Conservation (phyloP, 208 protist genomes). For the Acanthamoeba healyi region DNA sequence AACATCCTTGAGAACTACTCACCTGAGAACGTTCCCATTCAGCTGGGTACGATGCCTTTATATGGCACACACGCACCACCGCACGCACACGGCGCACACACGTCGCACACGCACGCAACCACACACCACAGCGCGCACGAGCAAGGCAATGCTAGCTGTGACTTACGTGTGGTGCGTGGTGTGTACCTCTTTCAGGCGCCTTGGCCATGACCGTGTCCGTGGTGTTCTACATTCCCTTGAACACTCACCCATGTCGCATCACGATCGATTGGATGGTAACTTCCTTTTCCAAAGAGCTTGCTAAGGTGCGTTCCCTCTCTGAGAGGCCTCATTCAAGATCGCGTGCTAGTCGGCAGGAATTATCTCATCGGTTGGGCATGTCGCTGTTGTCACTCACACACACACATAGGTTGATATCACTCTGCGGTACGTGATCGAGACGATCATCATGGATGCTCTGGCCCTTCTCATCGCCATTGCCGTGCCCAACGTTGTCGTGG, state of each 20-base stretch:
- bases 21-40: slow-evolving; percentile 17
- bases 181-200: not conserved
- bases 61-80: too few species aligned
- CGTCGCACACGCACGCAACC: too few species aligned
- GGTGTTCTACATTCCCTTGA: slow-evolving; percentile 52
- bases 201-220: slow-evolving; percentile 47
- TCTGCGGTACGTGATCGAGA: slow-evolving; percentile 31
- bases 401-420: not conserved
- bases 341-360: not conserved
- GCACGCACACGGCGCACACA: not conserved
- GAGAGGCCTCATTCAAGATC: not conserved
- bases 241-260: slow-evolving; percentile 49
- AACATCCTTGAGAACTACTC: slow-evolving; percentile 59
- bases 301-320: not conserved
- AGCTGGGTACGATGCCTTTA: not conserved
- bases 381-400: too few species aligned
- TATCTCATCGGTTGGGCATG: too few species aligned
- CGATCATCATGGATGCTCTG: slow-evolving; percentile 5
- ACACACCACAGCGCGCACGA: too few species aligned
- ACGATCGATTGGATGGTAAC: slow-evolving; percentile 53
- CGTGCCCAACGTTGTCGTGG: slow-evolving; percentile 40
- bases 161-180: not conserved
- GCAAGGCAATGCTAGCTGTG: too few species aligned
- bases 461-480: slow-evolving; percentile 19
- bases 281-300: not conserved